These are phyloP conservation scores for Neospora caninum DNA, from an alignment of 169 alveolate species.

Conservation along the genomic window DNA sequence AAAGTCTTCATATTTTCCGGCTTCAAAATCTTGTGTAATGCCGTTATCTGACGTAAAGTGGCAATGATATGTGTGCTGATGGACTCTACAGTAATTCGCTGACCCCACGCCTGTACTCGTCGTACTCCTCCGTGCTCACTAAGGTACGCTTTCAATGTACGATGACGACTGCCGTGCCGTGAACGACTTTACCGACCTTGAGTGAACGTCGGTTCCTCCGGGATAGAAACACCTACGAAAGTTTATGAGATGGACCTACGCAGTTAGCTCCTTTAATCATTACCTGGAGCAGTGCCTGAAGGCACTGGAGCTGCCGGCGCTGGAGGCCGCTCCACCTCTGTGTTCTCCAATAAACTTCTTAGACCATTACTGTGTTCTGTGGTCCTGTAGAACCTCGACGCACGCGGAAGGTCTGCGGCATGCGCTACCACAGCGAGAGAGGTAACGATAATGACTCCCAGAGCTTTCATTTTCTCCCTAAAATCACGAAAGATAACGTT, in stretches of 20 bases:
- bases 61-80: neutral
- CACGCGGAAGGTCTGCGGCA: slow-evolving; percentile 23
- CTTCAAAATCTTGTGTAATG: slow-evolving; percentile 47
- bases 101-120: slow-evolving; percentile 49
- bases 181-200: neutral
- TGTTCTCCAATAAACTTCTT: slow-evolving; percentile 31
- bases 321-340: neutral
- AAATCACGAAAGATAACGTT: neutral
- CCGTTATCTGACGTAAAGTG: slow-evolving; percentile 15
- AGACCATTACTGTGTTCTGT: neutral
- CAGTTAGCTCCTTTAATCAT: neutral
- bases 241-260: neutral
- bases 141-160: neutral
- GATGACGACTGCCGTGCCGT: too few species aligned
- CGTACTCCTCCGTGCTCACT: slow-evolving; percentile 56
- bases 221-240: neutral
- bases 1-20: slow-evolving; percentile 49
- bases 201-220: slow-evolving; percentile 28
- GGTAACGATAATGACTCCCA: neutral
- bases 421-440: neutral
- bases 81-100: neutral
- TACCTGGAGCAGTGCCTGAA: neutral
- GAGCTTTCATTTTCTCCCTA: neutral
- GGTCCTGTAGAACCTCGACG: slow-evolving; percentile 14
- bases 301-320: neutral